Conservation (phyloP, 768 basidiomycete genomes). For the Mycena galericulata region DNA sequence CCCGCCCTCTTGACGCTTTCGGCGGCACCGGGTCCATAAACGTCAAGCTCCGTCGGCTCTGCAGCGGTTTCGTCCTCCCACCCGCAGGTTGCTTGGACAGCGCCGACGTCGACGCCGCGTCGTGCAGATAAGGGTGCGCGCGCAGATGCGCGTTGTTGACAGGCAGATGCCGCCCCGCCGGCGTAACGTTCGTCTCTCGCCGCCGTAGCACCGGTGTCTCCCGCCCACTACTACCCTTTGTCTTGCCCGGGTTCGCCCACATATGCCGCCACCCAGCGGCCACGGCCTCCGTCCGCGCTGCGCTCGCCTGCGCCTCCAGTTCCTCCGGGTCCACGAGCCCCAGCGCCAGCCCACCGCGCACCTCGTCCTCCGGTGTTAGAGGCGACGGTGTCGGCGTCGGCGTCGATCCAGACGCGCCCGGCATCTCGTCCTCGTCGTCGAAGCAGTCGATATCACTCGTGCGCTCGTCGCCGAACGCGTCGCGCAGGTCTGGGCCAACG, state of each 20-base stretch:
- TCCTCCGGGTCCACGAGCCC: slow-evolving; percentile 47
- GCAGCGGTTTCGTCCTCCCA: slow-evolving; percentile 30
- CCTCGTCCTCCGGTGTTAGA: slow-evolving; percentile 40
- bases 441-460: slow-evolving; percentile 60
- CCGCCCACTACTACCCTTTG: slow-evolving; percentile 53
- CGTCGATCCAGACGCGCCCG: slow-evolving; percentile 39
- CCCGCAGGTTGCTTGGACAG: slow-evolving; percentile 9
- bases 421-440: slow-evolving; percentile 46
- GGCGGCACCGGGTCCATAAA: slow-evolving; percentile 35
- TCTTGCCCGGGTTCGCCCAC: slow-evolving; percentile 53
- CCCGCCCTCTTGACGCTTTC: slow-evolving; percentile 5
- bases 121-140: slow-evolving; percentile 35
- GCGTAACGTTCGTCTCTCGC: slow-evolving; percentile 60
- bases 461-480: slow-evolving; percentile 56
- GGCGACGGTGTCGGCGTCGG: slow-evolving; percentile 42
- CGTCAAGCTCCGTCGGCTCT: slow-evolving; percentile 40
- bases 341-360: slow-evolving; percentile 35
- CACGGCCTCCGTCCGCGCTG: slow-evolving; percentile 54
- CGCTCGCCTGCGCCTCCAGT: slow-evolving; percentile 37
- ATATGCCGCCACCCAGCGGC: slow-evolving; percentile 67
- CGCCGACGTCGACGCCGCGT: slow-evolving; percentile 31
- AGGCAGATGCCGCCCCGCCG: slow-evolving; percentile 50
- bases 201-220: slow-evolving; percentile 47
- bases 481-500: slow-evolving; percentile 58
- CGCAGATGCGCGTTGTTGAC: slow-evolving; percentile 34